phyloP scores from a whole-genome alignment of 768 basidiomycete species.

The Xanthoconium stramineum region DNA sequence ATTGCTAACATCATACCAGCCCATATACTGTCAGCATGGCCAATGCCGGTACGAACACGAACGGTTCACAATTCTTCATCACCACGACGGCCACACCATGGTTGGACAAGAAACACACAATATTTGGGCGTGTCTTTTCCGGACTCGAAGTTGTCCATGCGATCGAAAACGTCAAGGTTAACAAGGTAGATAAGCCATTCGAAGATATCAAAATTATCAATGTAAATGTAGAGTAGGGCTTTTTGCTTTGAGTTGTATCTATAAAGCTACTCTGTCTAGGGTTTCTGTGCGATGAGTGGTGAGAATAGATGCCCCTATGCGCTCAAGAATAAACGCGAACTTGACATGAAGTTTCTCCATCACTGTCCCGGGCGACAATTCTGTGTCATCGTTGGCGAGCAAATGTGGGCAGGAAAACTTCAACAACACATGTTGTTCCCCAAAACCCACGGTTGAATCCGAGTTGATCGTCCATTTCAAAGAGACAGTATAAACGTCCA shows the following conservation, averaged over 20 bases:
- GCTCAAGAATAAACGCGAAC: conserved; percentile 34
- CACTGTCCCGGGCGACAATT: conserved; percentile 24
- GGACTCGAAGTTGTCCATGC: conserved; percentile 88
- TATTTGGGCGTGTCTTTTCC: conserved; percentile 85
- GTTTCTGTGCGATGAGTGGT: conserved; percentile 36
- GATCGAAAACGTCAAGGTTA: conserved; percentile 88
- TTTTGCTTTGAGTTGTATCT: conserved; percentile 11
- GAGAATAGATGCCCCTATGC: conserved; percentile 16
- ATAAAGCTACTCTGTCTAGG: conserved; percentile 48
- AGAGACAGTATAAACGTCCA: conserved; percentile 48
- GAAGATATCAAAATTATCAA: conserved; percentile 93
- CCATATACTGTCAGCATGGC: conserved; percentile 98
- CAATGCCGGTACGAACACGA: conserved; percentile 85
- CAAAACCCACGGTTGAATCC: neutral
- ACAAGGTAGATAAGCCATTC: conserved; percentile 83
- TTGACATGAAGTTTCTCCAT: conserved; percentile 30
- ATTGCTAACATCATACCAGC: conserved; percentile 36
- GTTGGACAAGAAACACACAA: conserved; percentile 89
- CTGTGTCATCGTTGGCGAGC: conserved; percentile 11
- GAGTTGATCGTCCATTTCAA: conserved; percentile 1
- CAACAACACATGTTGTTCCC: conserved; percentile 38
- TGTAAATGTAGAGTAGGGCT: conserved; percentile 61
- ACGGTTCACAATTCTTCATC: conserved; percentile 98
- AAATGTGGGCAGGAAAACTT: conserved; percentile 56
- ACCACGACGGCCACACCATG: conserved; percentile 93